A percentile compares a stretch with the other conserved stretches of the same genome.
These are phyloP conservation scores for Pseudocercospora fuligena DNA, from an alignment of 2,329 filamentous ascomycete genomes.

Conservation along the genomic window DNA sequence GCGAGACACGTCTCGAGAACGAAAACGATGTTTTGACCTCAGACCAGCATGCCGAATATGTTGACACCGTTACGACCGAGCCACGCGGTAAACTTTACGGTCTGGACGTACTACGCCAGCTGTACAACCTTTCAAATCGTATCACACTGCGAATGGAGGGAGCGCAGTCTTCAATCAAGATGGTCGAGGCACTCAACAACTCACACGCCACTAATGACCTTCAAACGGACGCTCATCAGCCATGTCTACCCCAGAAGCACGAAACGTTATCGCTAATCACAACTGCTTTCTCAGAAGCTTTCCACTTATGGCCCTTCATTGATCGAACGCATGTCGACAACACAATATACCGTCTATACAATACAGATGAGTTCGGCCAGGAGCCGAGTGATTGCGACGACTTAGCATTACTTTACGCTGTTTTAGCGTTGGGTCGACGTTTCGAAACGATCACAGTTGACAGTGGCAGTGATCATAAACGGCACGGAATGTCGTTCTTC, in stretches of 20 bases:
- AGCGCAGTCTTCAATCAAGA: conserved; percentile 21
- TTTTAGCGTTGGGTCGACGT: conserved; percentile 27
- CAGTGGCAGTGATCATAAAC: conserved; percentile 13
- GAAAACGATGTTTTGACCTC: background rate
- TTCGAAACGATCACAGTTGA: conserved; percentile 19
- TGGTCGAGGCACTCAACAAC: conserved; percentile 26
- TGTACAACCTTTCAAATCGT: conserved; percentile 24
- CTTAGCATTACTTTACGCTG: conserved; percentile 24
- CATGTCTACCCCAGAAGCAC: conserved; percentile 19
- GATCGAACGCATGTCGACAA: conserved; percentile 20
- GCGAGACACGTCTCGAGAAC: background rate
- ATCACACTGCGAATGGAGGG: conserved; percentile 3
- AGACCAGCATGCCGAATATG: background rate
- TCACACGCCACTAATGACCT: conserved; percentile 14
- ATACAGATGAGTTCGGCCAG: conserved; percentile 22
- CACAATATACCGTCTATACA: conserved; percentile 25
- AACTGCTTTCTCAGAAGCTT: conserved; percentile 25
- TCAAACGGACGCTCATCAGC: background rate
- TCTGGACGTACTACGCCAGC: conserved; percentile 27
- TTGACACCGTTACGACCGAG: conserved; percentile 27
- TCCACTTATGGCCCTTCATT: conserved; percentile 29
- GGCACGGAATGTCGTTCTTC: conserved; percentile 21
- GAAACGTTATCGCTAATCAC: conserved; percentile 18
- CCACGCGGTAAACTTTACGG: conserved; percentile 28
- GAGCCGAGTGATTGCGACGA: conserved; percentile 28